phyloP scores from a whole-genome alignment of 371 early-diverging fungal genomes.

The Actinomortierella ambigua region DNA sequence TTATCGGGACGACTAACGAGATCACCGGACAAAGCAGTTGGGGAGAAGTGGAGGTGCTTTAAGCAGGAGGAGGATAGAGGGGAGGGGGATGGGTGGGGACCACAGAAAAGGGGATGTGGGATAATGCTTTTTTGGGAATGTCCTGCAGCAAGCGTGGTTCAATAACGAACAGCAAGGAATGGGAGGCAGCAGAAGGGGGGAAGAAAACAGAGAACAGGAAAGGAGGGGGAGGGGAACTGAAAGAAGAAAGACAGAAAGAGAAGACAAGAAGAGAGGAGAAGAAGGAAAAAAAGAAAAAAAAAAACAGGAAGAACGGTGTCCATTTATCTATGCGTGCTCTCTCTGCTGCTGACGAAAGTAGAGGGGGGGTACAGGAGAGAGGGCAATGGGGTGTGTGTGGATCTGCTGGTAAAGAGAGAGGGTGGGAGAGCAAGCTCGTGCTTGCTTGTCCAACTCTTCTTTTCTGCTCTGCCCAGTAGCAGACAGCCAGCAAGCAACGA shows the following conservation, averaged over 20 bases:
- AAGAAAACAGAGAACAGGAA: not conserved
- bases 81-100: not conserved
- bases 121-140: too few species aligned
- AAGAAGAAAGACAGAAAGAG: not conserved
- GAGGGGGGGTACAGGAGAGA: too few species aligned
- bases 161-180: not conserved
- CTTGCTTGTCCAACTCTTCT: not conserved
- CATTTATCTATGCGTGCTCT: not conserved
- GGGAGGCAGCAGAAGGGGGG: not conserved
- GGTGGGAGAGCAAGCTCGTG: not conserved
- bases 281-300: constrained; percentile 6
- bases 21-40: not conserved
- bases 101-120: not conserved
- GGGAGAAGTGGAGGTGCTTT: not conserved
- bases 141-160: constrained; percentile 1
- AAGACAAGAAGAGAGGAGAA: not conserved
- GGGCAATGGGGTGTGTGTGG: too few species aligned
- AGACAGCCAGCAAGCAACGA: too few species aligned
- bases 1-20: not conserved
- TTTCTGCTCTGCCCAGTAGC: too few species aligned
- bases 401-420: too few species aligned
- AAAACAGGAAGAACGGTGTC: not conserved
- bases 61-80: constrained; percentile 1
- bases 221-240: not conserved
- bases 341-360: not conserved